Base-by-base conservation (phyloP, 192 early-diverging fungal species). In the Linnemannia elongata region DNA sequence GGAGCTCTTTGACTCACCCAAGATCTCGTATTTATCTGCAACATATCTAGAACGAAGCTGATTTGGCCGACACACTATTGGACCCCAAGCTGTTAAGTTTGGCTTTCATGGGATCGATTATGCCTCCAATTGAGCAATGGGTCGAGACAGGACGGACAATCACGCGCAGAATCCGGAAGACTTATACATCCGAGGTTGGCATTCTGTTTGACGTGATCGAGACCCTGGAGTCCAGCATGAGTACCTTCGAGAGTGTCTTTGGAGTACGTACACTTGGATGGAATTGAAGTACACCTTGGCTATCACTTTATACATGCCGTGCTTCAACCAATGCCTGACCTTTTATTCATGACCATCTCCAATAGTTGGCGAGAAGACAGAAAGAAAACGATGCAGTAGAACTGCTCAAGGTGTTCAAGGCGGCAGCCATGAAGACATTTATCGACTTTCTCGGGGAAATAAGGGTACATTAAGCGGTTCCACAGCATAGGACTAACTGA, bases 361-460 rank as follows among this genome's bases (percentile, higher is more conserved):
- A 38, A 54, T 79, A 89, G 89, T 39, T 89, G 57, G 85, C 89
- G 8, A 87, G 89, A 27, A 77, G 84, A 69, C 88, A 89, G 76
- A 88, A 88, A 74, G 87, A 91, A 44, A 80, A 86, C 45, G 77
- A 86, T 70, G 82, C 87, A 38, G 35, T 77, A 15, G 92, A 93
- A n/a, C 69, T 93, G 30, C 71, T 92, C 10, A 76, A 83, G 69
- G 81, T 90, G 2, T 90, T 92, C 78, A 92, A 90, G 70, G 88
- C 83, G 17, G 89, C 89, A 12, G 90, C 93, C 36, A 72, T 95
- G 36, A 82, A 88, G 49, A 93, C 88, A 22, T 92, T 96, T 78
- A 91, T 90, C 41, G 93, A 95, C 20, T 94, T 96, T 82, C 88
- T 93, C 68, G 93, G 94, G 22, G 94, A 96, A 47, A 89, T 95